These are phyloP conservation scores for Syzygium grande DNA, from an alignment of 345 rosid genomes.

Conservation along the genomic window DNA sequence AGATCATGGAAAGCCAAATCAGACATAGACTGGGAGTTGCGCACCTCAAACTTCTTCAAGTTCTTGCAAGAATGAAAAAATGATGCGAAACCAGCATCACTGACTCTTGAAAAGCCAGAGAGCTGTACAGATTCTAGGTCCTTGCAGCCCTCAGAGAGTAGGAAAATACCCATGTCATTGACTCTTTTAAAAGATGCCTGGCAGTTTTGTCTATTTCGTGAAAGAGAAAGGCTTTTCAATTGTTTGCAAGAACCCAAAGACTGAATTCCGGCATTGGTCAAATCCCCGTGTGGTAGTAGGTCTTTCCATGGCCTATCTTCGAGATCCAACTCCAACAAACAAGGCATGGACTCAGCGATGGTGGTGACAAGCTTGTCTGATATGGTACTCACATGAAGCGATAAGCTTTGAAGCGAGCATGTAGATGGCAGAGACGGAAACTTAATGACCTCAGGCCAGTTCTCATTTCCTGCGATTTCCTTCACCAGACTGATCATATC, in stretches of 20 bases:
- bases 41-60: slow-evolving; percentile 50
- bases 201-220: slow-evolving; percentile 34
- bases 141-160: slow-evolving; percentile 52
- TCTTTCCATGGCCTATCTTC: slow-evolving; percentile 51
- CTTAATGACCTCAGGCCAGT: background rate
- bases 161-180: slow-evolving; percentile 65
- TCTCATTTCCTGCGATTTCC: slow-evolving; percentile 7
- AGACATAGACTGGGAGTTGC: slow-evolving; percentile 44
- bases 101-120: slow-evolving; percentile 55
- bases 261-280: slow-evolving; percentile 54
- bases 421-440: slow-evolving; percentile 10
- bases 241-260: slow-evolving; percentile 24
- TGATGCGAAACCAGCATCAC: slow-evolving; percentile 68
- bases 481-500: slow-evolving; percentile 29
- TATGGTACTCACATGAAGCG: slow-evolving; percentile 43
- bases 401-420: slow-evolving; percentile 34
- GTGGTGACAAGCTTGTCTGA: slow-evolving; percentile 40
- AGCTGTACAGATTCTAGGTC: slow-evolving; percentile 45
- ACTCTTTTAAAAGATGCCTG: slow-evolving; percentile 52
- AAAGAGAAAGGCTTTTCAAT: slow-evolving; percentile 42
- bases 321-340: slow-evolving; percentile 49
- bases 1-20: slow-evolving; percentile 65
- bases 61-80: slow-evolving; percentile 48
- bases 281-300: slow-evolving; percentile 22
- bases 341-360: slow-evolving; percentile 32